phyloP scores from a whole-genome alignment of 2,329 filamentous ascomycete species.

The Hypoxylon sp. region DNA sequence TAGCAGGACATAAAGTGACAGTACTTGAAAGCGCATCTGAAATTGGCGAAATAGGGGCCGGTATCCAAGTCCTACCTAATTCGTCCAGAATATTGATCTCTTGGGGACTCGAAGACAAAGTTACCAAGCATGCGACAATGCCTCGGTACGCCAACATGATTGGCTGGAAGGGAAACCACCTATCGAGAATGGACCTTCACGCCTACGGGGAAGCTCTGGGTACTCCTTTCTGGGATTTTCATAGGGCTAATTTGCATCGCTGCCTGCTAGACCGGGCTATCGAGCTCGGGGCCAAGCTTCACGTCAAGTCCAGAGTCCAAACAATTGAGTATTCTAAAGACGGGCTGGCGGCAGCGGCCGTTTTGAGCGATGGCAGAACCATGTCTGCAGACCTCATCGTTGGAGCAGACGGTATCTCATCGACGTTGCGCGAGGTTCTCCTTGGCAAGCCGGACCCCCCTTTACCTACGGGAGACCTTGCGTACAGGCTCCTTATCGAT shows the following conservation, averaged over 20 bases:
- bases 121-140: slow-evolving; percentile 59
- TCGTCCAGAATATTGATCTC: slow-evolving; percentile 62
- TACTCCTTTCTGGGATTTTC: slow-evolving; percentile 68
- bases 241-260: slow-evolving; percentile 66
- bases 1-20: slow-evolving; percentile 63
- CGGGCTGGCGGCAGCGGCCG: slow-evolving; percentile 56
- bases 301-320: slow-evolving; percentile 61
- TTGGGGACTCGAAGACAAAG: slow-evolving; percentile 62
- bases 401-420: slow-evolving; percentile 65
- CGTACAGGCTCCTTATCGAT: slow-evolving; percentile 64
- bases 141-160: slow-evolving; percentile 64
- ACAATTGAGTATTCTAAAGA: slow-evolving; percentile 57
- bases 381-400: slow-evolving; percentile 62
- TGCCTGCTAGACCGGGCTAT: slow-evolving; percentile 63
- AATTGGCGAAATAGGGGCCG: slow-evolving; percentile 65
- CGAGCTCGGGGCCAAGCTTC: slow-evolving; percentile 64
- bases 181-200: slow-evolving; percentile 65
- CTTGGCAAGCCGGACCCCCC: slow-evolving; percentile 63
- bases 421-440: slow-evolving; percentile 61
- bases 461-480: slow-evolving; percentile 64
- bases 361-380: slow-evolving; percentile 56
- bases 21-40: slow-evolving; percentile 64
- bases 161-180: slow-evolving; percentile 66
- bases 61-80: slow-evolving; percentile 66
- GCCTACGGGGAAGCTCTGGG: slow-evolving; percentile 55